phyloP scores from a whole-genome alignment of 192 early-diverging fungal genomes.

The Glomus cerebriforme region DNA sequence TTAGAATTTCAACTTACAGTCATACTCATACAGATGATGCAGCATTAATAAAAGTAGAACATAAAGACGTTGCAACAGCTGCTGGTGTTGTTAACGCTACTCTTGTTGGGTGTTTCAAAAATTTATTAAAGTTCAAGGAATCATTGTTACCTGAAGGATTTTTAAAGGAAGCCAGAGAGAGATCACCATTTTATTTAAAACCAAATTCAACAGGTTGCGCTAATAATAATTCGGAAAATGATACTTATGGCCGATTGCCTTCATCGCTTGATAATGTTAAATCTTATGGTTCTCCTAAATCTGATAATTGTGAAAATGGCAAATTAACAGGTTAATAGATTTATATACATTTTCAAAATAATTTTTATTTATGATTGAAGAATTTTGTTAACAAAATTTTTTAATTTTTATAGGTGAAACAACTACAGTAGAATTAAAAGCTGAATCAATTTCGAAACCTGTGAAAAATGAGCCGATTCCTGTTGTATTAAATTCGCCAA shows the following conservation, averaged over 20 bases:
- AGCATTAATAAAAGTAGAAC: slow-evolving; percentile 48
- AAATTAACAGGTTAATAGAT: background rate
- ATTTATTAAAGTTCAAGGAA: slow-evolving; percentile 43
- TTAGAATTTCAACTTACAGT: slow-evolving; percentile 29
- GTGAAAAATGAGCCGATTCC: background rate
- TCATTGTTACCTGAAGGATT: slow-evolving; percentile 43
- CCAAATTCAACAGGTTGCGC: background rate
- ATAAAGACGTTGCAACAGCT: slow-evolving; percentile 56
- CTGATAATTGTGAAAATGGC: background rate
- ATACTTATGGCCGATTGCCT: background rate
- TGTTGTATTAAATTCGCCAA: background rate
- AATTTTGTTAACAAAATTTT: background rate
- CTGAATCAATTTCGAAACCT: background rate
- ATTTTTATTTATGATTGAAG: background rate
- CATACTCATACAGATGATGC: slow-evolving; percentile 41
- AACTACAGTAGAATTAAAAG: background rate
- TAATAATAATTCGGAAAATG: background rate
- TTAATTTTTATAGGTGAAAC: background rate
- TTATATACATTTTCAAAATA: background rate
- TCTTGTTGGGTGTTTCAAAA: slow-evolving; percentile 58
- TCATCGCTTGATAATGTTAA: background rate
- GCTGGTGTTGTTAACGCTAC: slow-evolving; percentile 64
- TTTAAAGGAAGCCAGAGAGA: slow-evolving; percentile 33
- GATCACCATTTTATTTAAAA: background rate
- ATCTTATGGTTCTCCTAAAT: background rate